phyloP scores from a whole-genome alignment of 805 yeast species.

The Starmerella vaccinii region DNA sequence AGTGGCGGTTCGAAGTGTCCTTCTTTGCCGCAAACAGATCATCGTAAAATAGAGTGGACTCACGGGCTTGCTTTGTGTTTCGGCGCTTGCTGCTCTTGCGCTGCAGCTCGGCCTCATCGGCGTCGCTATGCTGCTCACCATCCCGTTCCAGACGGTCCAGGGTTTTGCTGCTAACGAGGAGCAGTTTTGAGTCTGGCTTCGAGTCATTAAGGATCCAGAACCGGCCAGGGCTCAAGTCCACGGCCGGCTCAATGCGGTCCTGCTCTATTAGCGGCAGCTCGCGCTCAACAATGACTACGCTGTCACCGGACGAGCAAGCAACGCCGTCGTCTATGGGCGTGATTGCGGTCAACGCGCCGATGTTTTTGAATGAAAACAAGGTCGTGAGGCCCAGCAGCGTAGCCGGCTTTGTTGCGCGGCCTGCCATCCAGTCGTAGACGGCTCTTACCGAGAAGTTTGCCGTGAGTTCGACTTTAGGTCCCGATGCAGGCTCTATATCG shows the following conservation, averaged over 20 bases:
- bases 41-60: background rate
- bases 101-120: background rate
- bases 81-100: background rate
- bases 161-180: background rate
- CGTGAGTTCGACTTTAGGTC: background rate
- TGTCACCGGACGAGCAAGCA: conserved; percentile 12
- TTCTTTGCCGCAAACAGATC: background rate
- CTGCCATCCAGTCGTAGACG: background rate
- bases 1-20: background rate
- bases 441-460: background rate
- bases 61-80: background rate
- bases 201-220: conserved; percentile 7
- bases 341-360: conserved; percentile 14
- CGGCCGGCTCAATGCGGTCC: background rate
- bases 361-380: background rate
- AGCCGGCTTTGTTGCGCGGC: background rate
- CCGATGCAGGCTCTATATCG: background rate
- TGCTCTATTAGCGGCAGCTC: conserved; percentile 12
- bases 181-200: background rate
- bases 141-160: background rate
- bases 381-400: background rate
- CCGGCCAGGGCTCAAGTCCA: conserved; percentile 11
- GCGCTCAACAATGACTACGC: conserved; percentile 14
- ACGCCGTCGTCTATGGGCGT: conserved; percentile 15
- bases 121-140: background rate